These are phyloP conservation scores for Sporothrix humicola DNA, from an alignment of 2,329 filamentous ascomycete genomes.

Conservation along the genomic window DNA sequence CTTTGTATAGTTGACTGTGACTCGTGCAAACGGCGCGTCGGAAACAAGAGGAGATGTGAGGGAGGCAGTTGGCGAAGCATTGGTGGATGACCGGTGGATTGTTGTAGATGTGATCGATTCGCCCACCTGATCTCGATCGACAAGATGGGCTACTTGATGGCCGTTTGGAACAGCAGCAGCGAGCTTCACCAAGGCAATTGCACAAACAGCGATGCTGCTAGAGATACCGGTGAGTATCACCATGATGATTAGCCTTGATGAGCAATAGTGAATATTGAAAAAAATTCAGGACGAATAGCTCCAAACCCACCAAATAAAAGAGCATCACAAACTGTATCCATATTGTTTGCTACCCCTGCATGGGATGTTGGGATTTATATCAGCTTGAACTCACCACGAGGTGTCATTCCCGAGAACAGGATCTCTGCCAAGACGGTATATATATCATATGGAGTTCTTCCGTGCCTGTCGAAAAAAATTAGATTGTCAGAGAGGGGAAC, in stretches of 20 bases:
- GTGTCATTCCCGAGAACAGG: not conserved
- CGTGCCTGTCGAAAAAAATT: not conserved
- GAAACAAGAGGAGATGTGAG: not conserved
- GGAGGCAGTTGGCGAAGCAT: not conserved
- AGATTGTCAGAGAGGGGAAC: not conserved
- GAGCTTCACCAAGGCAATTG: not conserved
- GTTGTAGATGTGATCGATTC: not conserved
- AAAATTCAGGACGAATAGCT: too few relatives aligned
- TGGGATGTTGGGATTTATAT: too few relatives aligned
- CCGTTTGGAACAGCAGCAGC: not conserved
- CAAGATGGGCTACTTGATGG: not conserved
- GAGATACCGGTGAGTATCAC: too few relatives aligned
- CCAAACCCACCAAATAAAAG: too few relatives aligned
- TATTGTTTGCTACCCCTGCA: too few relatives aligned
- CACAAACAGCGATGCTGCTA: not conserved
- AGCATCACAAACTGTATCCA: too few relatives aligned
- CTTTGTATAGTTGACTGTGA: slow-evolving; percentile 18
- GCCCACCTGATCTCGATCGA: not conserved
- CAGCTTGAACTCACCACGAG: too few relatives aligned
- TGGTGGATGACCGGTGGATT: not conserved
- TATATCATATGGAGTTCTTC: not conserved
- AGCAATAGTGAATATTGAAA: too few relatives aligned
- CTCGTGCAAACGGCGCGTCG: not conserved
- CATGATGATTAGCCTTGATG: not conserved
- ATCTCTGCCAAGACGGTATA: not conserved